These are phyloP conservation scores for Phytophthora meadii DNA, from an alignment of 352 stramenopile genomes.

Conservation along the genomic window DNA sequence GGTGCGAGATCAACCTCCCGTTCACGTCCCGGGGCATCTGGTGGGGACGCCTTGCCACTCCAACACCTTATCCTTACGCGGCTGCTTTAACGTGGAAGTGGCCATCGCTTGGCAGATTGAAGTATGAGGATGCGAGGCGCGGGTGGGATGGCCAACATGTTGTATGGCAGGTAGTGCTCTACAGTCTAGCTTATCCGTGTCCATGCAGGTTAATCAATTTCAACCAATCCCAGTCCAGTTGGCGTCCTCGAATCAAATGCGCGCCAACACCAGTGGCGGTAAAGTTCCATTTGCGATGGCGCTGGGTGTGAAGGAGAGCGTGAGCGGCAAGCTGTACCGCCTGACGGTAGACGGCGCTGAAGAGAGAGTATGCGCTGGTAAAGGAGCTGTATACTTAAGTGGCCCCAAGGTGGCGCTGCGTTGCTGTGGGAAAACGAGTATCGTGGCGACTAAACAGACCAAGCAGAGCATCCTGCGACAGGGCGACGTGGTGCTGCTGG, in stretches of 20 bases:
- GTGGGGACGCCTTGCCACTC: no score
- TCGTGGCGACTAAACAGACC: constrained; percentile 73
- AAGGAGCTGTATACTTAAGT: constrained; percentile 74
- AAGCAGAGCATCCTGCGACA: constrained; percentile 81
- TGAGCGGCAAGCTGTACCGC: constrained; percentile 64
- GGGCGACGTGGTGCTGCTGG: constrained; percentile 75
- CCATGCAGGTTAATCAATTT: neutral
- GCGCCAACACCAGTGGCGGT: constrained; percentile 12
- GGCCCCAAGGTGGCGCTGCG: constrained; percentile 73
- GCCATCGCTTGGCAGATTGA: no score
- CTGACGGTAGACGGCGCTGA: constrained; percentile 60
- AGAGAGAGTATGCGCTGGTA: constrained; percentile 68
- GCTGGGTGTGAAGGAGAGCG: constrained; percentile 76
- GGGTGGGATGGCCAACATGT: no score
- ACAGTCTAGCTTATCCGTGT: no score
- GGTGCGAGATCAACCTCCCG: no score
- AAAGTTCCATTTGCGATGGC: constrained; percentile 30
- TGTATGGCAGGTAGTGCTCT: no score
- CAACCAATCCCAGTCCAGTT: neutral
- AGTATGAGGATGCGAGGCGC: no score
- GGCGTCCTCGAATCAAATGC: neutral
- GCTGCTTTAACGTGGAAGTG: no score
- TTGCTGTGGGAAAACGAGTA: constrained; percentile 78
- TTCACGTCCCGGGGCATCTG: no score
- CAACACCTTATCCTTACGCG: no score